Conservation (phyloP, 2,329 filamentous ascomycete species). For the Hirsutella rhossiliensis region DNA sequence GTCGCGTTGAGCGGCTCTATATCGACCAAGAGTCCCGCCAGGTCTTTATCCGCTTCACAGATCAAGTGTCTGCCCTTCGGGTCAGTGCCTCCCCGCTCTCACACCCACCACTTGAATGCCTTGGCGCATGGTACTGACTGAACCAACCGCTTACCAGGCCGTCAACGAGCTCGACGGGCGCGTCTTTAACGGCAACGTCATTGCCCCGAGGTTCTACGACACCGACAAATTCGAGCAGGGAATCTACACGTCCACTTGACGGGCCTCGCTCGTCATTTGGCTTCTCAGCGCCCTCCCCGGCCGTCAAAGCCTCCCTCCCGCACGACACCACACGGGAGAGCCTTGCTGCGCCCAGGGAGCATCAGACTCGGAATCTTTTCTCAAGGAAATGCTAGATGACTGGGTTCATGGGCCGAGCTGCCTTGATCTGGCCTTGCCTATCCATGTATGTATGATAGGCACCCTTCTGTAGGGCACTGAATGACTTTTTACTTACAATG, state of each 20-base stretch:
- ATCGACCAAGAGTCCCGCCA: constrained; percentile 52
- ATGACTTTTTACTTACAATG: too few species aligned
- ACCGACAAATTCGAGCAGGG: constrained; percentile 69
- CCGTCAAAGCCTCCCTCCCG: not conserved
- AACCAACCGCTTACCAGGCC: constrained; percentile 40
- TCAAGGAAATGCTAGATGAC: too few species aligned
- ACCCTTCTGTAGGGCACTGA: too few species aligned
- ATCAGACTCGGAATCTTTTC: not conserved
- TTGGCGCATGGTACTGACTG: not conserved
- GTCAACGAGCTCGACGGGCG: constrained; percentile 83
- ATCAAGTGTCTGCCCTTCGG: constrained; percentile 69
- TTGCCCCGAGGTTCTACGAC: constrained; percentile 74
- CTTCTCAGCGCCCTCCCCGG: not conserved
- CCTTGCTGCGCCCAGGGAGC: not conserved
- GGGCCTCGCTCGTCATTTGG: not conserved
- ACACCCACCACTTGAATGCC: not conserved
- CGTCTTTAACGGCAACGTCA: constrained; percentile 77
- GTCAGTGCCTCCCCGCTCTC: constrained; percentile 35
- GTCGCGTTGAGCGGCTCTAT: constrained; percentile 67
- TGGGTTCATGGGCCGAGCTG: too few species aligned
- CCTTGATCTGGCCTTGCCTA: too few species aligned
- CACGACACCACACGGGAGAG: not conserved
- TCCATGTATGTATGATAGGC: too few species aligned
- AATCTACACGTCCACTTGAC: constrained; percentile 24
- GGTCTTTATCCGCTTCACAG: constrained; percentile 92